Percentiles rank a stretch among this genome's conserved stretches.
Evolutionary conservation across 2,329 filamentous ascomycete species (phyloP).

Genomic region (Dothideomycetes sp.): DNA sequence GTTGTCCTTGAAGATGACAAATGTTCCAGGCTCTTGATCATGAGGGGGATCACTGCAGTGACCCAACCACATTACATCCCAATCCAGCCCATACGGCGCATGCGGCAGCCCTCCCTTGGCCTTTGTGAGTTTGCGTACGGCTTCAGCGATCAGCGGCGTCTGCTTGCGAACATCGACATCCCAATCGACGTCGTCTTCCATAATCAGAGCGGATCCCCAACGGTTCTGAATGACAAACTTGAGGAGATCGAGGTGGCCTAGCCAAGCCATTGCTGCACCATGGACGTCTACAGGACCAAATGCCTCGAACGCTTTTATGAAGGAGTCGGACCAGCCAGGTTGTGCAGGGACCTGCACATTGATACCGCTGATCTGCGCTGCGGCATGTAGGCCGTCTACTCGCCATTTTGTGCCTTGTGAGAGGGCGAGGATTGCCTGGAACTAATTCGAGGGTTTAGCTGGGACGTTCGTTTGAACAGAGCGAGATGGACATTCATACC

Average conservation of each 20-base stretch:
- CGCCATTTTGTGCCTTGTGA: constrained; percentile 25
- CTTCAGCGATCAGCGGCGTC: constrained; percentile 20
- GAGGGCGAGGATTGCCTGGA: constrained; percentile 18
- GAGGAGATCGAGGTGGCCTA: constrained; percentile 22
- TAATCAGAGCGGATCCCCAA: constrained; percentile 18
- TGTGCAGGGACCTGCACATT: constrained; percentile 24
- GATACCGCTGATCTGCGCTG: constrained; percentile 23
- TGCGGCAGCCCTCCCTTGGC: constrained; percentile 9
- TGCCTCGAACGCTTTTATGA: constrained; percentile 19
- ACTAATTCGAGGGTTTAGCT: not conserved
- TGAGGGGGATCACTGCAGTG: constrained; percentile 22
- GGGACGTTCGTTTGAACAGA: not conserved
- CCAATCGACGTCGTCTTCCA: constrained; percentile 30
- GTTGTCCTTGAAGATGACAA: constrained; percentile 13
- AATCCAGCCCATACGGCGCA: constrained; percentile 20
- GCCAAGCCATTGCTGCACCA: constrained; percentile 17
- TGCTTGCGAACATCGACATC: constrained; percentile 24
- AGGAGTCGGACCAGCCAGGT: constrained; percentile 17
- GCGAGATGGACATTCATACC: not conserved
- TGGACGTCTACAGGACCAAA: constrained; percentile 10
- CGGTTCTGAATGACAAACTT: constrained; percentile 17
- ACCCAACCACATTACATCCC: constrained; percentile 29
- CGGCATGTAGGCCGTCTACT: constrained; percentile 24
- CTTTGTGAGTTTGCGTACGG: constrained; percentile 18
- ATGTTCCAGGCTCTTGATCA: constrained; percentile 8